Base-by-base conservation (phyloP, 108 stramenopile species). In the Cyclostephanos invisitatus region DNA sequence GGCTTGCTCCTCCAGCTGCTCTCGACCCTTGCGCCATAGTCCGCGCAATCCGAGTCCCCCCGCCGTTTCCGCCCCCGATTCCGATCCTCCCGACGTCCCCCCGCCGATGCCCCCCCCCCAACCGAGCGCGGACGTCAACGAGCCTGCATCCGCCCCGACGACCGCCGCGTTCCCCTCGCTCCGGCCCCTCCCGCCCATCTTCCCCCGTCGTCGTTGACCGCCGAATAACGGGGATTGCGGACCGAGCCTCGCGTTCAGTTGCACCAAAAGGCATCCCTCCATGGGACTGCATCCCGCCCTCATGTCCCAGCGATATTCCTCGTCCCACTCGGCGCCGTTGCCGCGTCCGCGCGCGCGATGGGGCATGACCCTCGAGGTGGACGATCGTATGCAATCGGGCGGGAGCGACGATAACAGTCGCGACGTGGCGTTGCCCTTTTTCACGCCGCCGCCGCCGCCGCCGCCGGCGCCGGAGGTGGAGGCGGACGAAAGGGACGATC, bases 221-320 rank as follows among this genome's bases (percentile, higher is more conserved):
- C 72, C 89, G 84, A 9, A 90, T 67, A 15, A 58, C 80, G 15
- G 90, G 55, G 4, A 76, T 81, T 48, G 12, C 8, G 44, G 44
- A 15, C 44, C 44, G 14, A 46, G 12, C 29, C 56, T 57, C 22
- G 56, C 17, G 25, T 57, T 57, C 27, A 57, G 32, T 2, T 32
- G 27, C 3, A 57, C 56, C 11, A 57, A 14, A 4, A 57, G 29
- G 29, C 56, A 57, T 3, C 78, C 73, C 65, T 84, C 67, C 22
- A 74, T 61, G 20, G 88, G 89, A 49, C 67, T 66, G 9, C 42
- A 46, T 1, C 44, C 44, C 14, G 28, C 24, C 7, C 85, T 25
- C 28, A 57, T 32, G 66, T 94, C 89, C 92, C 92, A 94, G 47
- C 92, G 81, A 60, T 86, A 73, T 64, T 94, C 92, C 73, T 94